Percentiles rank a stretch among this genome's conserved stretches.
phyloP scores from a whole-genome alignment of 179 eudicot species.

The Beta lomatogona region DNA sequence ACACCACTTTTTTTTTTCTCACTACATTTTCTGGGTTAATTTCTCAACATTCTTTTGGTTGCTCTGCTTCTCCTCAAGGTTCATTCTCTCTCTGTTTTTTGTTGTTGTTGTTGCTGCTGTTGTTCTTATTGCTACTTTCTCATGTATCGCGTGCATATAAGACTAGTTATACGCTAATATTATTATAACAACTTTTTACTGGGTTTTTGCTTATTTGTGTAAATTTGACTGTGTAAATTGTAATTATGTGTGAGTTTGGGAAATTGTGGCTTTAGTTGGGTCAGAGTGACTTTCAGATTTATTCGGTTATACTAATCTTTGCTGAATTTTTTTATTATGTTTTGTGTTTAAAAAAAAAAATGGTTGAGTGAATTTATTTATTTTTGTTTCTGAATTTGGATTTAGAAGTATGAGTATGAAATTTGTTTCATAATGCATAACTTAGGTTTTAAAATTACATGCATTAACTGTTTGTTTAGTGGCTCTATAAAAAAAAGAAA shows the following conservation, averaged over 20 bases:
- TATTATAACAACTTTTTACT: background rate
- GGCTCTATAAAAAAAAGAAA: background rate
- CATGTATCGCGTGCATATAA: no score
- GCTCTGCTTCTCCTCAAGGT: constrained; percentile 21
- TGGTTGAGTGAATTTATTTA: background rate
- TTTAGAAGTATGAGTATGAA: no score
- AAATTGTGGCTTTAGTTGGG: background rate
- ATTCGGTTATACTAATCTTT: no score
- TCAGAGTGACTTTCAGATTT: no score
- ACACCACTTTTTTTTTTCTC: background rate
- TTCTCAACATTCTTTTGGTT: background rate
- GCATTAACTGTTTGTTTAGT: background rate
- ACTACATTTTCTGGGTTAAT: background rate
- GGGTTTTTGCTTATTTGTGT: background rate
- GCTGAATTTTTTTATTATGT: no score
- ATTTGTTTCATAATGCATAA: background rate
- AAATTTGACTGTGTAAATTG: background rate
- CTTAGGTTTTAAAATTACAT: background rate
- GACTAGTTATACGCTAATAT: background rate
- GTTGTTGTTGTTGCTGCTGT: background rate
- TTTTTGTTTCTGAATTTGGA: background rate
- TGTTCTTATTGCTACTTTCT: no score
- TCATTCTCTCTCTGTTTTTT: constrained; percentile 3
- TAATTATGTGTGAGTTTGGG: background rate
- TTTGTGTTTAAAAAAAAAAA: background rate